Conservation (phyloP, 2,329 filamentous ascomycete genomes). For the Tolypocladium cylindrosporum region DNA sequence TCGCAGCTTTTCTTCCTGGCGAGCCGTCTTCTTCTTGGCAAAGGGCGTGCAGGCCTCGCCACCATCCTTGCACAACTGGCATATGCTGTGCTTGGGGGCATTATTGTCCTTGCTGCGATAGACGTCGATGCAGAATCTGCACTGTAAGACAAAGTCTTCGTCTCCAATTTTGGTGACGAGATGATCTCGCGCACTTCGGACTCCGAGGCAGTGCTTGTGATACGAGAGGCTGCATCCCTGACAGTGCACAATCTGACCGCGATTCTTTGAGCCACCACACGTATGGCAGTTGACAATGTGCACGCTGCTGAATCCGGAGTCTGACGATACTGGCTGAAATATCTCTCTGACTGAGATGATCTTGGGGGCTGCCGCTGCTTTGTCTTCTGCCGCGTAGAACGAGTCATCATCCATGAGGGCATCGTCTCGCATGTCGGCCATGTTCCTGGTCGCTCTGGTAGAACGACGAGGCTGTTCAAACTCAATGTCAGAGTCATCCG, state of each 20-base stretch:
- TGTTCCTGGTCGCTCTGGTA: slow-evolving; percentile 32
- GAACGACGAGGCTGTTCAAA: slow-evolving; percentile 43
- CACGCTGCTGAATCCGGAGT: slow-evolving; percentile 56
- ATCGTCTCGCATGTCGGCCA: slow-evolving; percentile 37
- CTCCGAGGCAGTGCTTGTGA: slow-evolving; percentile 74
- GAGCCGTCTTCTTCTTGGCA: slow-evolving; percentile 58
- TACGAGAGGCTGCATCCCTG: slow-evolving; percentile 83
- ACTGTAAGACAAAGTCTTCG: slow-evolving; percentile 78
- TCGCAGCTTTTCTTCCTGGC: slow-evolving; percentile 75
- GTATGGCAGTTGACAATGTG: slow-evolving; percentile 66
- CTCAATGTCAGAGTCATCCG: slow-evolving; percentile 36
- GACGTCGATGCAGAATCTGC: slow-evolving; percentile 68
- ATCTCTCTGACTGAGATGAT: slow-evolving; percentile 59
- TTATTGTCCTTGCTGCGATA: slow-evolving; percentile 57
- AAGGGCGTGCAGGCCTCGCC: slow-evolving; percentile 68
- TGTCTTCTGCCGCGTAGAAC: slow-evolving; percentile 39
- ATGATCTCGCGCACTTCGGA: slow-evolving; percentile 67
- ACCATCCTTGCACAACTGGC: slow-evolving; percentile 56
- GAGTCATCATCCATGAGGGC: slow-evolving; percentile 49
- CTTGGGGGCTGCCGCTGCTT: slow-evolving; percentile 35
- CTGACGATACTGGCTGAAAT: slow-evolving; percentile 53
- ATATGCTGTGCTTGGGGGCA: slow-evolving; percentile 62
- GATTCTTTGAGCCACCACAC: slow-evolving; percentile 42
- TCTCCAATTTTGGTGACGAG: slow-evolving; percentile 75
- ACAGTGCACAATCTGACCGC: slow-evolving; percentile 67